Evolutionary conservation across 805 yeast species (phyloP), one percentile per base, ranked within the genome.

Genomic region (Lipomyces yamadae): DNA sequence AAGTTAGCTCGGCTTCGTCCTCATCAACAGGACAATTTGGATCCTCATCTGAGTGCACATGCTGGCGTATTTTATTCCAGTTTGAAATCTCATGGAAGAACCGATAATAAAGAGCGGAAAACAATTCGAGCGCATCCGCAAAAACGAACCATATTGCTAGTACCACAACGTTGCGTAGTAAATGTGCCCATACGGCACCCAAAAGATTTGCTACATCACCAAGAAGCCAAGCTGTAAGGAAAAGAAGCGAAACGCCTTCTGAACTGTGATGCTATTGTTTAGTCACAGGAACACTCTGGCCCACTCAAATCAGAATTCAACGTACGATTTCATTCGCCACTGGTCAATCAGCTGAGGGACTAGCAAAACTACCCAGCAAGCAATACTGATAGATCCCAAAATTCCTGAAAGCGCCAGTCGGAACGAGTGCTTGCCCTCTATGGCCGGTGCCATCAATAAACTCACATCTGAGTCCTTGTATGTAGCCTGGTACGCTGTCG

Each of bases 271-370:
- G 7, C 18, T 13, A 2, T 34, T 8, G 7, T 29, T 45, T 58
- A 34, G 42, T 42, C 48, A 4, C 48, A 7, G n/a, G 48, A 15
- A 42, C 3, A 4, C 5, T 42, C 48, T 4, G 18, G n/a, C 4
- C n/a, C 24, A 15, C 24, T 5, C 48, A 42, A 15, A 42, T 32
- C 18, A 32, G n/a, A 53, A 18, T 39, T 24, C 24, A 39, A 29
- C 72, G n/a, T 55, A 66, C 71, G 81, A 75, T 74, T 90, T 86
- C 62, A 86, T 78, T 62, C 90, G 78, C 92, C 92, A 90, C 78
- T 90, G 94, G 75, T 90, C 96, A 33, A 90, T 83, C 58, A 90
- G 81, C 75, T 90, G 96, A 0, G 96, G 95, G 71, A 90, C 78
- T 65, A 90, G 81, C 53, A 90, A 78, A 13, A 90, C 92, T 11